phyloP scores from a whole-genome alignment of 768 basidiomycete species.

The Boletales sp. region DNA sequence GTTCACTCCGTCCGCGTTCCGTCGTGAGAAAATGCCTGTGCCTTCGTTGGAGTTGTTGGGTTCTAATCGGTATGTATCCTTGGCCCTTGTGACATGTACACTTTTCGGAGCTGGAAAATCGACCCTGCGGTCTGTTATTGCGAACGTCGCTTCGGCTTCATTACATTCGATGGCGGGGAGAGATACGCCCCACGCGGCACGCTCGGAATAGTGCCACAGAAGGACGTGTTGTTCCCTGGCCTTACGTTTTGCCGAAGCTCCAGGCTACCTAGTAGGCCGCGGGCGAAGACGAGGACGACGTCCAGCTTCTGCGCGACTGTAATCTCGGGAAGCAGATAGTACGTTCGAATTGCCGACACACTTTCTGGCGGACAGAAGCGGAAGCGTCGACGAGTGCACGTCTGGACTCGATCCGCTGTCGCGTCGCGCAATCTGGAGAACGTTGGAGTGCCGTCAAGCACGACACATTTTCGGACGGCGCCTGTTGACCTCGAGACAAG shows the following conservation, averaged over 20 bases:
- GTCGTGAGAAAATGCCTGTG: conserved; percentile 44
- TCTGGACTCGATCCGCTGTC: conserved; percentile 82
- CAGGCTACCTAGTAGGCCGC: conserved; percentile 61
- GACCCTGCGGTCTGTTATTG: conserved; percentile 65
- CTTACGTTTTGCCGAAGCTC: conserved; percentile 72
- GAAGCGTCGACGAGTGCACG: conserved; percentile 73
- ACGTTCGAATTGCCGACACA: conserved; percentile 55
- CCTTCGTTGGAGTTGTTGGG: conserved; percentile 67
- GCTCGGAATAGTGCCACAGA: conserved; percentile 80
- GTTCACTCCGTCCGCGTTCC: conserved; percentile 49
- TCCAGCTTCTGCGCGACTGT: conserved; percentile 65
- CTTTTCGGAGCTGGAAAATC: conserved; percentile 68
- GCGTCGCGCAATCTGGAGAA: conserved; percentile 73
- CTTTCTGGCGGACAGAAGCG: conserved; percentile 80
- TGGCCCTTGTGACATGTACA: not conserved
- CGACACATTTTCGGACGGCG: conserved; percentile 71
- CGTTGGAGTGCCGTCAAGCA: conserved; percentile 60
- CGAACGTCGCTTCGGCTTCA: conserved; percentile 53
- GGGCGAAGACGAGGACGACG: conserved; percentile 51
- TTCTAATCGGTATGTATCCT: conserved; percentile 52
- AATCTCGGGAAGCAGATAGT: conserved; percentile 72
- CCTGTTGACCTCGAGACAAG: conserved; percentile 72
- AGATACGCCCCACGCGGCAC: conserved; percentile 57
- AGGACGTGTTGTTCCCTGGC: conserved; percentile 79
- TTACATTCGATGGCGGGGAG: conserved; percentile 52